phyloP scores from a whole-genome alignment of 257 asterid genomes.

The Craterostigma plantagineum region DNA sequence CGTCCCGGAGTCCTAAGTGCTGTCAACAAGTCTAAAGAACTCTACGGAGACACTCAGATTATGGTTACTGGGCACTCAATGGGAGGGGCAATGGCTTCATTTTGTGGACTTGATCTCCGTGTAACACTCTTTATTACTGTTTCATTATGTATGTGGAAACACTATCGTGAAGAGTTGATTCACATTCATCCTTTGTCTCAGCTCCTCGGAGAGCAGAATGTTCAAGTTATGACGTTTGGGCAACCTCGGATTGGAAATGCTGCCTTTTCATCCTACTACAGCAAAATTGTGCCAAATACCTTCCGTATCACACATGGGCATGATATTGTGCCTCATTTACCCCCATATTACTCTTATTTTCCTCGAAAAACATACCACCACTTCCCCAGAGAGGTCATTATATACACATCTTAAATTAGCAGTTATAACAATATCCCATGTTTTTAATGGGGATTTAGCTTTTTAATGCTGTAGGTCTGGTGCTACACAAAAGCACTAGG shows the following conservation, averaged over 20 bases:
- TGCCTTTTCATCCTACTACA: conserved; percentile 57
- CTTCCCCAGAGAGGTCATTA: conserved; percentile 82
- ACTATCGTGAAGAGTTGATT: neutral
- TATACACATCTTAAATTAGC: neutral
- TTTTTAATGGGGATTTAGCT: conserved; percentile 1
- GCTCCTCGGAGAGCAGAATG: conserved; percentile 29
- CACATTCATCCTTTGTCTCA: neutral
- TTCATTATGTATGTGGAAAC: neutral
- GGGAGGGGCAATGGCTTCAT: conserved; percentile 99
- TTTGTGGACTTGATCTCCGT: conserved; percentile 80
- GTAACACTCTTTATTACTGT: conserved; percentile 23
- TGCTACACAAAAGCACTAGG: conserved; percentile 31
- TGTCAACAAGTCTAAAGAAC: conserved; percentile 32
- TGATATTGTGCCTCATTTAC: conserved; percentile 97
- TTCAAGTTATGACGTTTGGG: conserved; percentile 83
- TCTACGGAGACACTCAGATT: conserved; percentile 45
- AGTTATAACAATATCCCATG: neutral
- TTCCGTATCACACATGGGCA: conserved; percentile 68
- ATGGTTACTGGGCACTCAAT: conserved; percentile 92
- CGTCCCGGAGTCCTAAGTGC: conserved; percentile 66
- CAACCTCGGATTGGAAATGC: conserved; percentile 94
- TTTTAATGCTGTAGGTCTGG: conserved; percentile 61
- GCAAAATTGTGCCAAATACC: conserved; percentile 50
- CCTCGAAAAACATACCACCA: conserved; percentile 82
- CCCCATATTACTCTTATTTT: conserved; percentile 60